Percentiles rank a stretch among this genome's conserved stretches.
Evolutionary conservation across 139 green algal species (phyloP).

Genomic region (Chlamydomonas sp.): DNA sequence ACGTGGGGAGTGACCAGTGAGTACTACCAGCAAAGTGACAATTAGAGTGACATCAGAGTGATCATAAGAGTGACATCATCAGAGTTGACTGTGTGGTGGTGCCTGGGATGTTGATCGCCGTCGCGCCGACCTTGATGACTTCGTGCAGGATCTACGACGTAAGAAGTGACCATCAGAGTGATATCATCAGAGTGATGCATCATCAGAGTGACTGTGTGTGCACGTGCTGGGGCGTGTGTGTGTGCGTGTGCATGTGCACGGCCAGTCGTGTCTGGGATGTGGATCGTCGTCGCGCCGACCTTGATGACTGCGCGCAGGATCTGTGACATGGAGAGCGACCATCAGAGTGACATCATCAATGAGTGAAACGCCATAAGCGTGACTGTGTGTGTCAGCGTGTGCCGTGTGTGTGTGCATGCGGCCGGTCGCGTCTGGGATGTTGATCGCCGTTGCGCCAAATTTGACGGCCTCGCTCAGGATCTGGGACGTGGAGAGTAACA

Average conservation of each 20-base stretch:
- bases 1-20: constrained; percentile 32
- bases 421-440: constrained; percentile 79
- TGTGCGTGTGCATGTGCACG: constrained; percentile 96
- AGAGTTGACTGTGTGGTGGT: too few species aligned
- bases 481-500: too few species aligned
- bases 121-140: constrained; percentile 92
- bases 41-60: too few species aligned
- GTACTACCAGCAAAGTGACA: neutral
- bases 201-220: too few species aligned
- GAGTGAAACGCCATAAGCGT: too few species aligned
- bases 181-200: too few species aligned
- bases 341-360: too few species aligned
- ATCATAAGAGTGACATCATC: too few species aligned
- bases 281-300: constrained; percentile 94
- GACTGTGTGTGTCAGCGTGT: too few species aligned
- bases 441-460: constrained; percentile 96
- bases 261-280: constrained; percentile 76
- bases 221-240: too few species aligned
- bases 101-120: constrained; percentile 95
- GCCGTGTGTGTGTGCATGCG: too few species aligned
- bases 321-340: too few species aligned
- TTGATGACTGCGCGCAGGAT: constrained; percentile 24
- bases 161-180: neutral
- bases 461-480: constrained; percentile 75
- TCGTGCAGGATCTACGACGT: constrained; percentile 36